Percentiles rank a stretch among this genome's conserved stretches.
Evolutionary conservation across 2,329 filamentous ascomycete genomes (phyloP).

Genomic region (Colletotrichum liriopes): DNA sequence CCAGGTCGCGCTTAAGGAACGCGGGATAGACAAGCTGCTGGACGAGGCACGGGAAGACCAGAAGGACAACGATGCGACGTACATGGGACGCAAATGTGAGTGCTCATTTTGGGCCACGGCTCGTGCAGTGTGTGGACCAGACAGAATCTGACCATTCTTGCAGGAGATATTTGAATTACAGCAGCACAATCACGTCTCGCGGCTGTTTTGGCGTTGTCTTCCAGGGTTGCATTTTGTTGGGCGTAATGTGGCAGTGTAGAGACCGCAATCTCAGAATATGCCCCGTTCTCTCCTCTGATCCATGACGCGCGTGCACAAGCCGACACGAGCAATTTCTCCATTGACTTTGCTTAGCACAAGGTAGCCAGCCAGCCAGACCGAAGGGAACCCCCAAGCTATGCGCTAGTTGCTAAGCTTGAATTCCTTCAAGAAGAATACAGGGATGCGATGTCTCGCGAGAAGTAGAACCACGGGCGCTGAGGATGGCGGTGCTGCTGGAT

Average conservation of each 20-base stretch:
- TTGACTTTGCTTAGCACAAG: slow-evolving; percentile 13
- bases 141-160: slow-evolving; percentile 28
- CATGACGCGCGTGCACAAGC: slow-evolving; percentile 33
- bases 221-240: slow-evolving; percentile 34
- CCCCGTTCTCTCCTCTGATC: slow-evolving; percentile 17
- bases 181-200: slow-evolving; percentile 17
- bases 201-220: slow-evolving; percentile 12
- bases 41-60: slow-evolving; percentile 92
- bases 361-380: neutral
- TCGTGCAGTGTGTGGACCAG: neutral
- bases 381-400: neutral
- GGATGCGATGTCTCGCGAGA: neutral
- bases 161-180: slow-evolving; percentile 21
- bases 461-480: neutral
- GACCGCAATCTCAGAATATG: slow-evolving; percentile 33
- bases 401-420: slow-evolving; percentile 1
- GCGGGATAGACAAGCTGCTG: slow-evolving; percentile 93
- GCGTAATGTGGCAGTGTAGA: slow-evolving; percentile 31
- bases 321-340: neutral
- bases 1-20: slow-evolving; percentile 87
- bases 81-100: slow-evolving; percentile 61
- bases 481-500: neutral
- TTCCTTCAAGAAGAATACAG: neutral
- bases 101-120: neutral
- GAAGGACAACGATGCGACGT: slow-evolving; percentile 83